Evolutionary conservation across 306 rosid genomes (phyloP).

Genomic region (Quercus alba): DNA sequence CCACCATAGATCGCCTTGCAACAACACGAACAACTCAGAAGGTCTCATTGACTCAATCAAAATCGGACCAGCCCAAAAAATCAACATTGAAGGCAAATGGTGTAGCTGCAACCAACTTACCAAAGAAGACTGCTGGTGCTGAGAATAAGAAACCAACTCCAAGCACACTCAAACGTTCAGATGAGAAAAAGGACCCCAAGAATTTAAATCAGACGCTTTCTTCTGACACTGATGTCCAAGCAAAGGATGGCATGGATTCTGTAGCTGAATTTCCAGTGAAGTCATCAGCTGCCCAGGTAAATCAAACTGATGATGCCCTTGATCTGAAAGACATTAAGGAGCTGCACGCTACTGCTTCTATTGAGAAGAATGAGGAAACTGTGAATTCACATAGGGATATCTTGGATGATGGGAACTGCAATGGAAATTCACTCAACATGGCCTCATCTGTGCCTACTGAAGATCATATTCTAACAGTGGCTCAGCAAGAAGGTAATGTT

Average conservation of each 20-base stretch:
- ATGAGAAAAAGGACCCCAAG: constrained; percentile 27
- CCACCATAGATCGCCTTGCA: constrained; percentile 88
- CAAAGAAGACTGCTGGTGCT: constrained; percentile 38
- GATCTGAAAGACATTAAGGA: constrained; percentile 37
- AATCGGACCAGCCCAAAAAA: constrained; percentile 48
- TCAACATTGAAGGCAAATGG: constrained; percentile 47
- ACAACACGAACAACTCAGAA: constrained; percentile 53
- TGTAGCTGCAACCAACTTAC: constrained; percentile 15
- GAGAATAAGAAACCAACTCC: constrained; percentile 55
- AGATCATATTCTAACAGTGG: constrained; percentile 18
- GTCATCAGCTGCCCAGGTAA: constrained; percentile 19
- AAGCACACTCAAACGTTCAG: constrained; percentile 54
- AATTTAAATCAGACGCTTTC: constrained; percentile 38
- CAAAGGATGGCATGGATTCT: constrained; percentile 33
- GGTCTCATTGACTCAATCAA: constrained; percentile 35
- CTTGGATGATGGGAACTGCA: constrained; percentile 21
- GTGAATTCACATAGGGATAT: constrained; percentile 20
- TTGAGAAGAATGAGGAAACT: constrained; percentile 31
- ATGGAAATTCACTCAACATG: constrained; percentile 10
- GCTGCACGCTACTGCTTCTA: constrained; percentile 31
- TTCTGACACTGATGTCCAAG: constrained; percentile 30
- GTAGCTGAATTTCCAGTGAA: constrained; percentile 33
- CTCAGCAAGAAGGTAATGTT: constrained; percentile 23
- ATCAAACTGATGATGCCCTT: constrained; percentile 29
- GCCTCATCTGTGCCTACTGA: constrained; percentile 28